Evolutionary conservation across 2,329 filamentous ascomycete genomes (phyloP), one percentile per base, ranked within the genome.

Genomic region (Cytospora piceae): DNA sequence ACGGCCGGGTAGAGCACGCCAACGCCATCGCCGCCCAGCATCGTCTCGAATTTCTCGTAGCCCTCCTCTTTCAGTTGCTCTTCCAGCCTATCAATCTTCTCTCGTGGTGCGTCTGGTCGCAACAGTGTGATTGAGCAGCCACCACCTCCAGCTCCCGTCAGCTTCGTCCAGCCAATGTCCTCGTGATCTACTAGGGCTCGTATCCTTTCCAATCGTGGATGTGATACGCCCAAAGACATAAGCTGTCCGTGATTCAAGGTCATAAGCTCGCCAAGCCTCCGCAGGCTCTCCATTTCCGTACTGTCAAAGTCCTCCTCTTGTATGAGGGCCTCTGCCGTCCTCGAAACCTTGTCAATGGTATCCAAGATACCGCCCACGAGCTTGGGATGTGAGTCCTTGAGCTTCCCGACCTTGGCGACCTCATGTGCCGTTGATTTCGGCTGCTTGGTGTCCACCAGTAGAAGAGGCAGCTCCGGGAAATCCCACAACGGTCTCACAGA

Each of bases 1-100:
- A 97, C 90, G 0, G 95, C 95, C 0, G 95, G 95, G 88, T 92
- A 97, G 5, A 99, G 84, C 1, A 99, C 93, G 46, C 95, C 95
- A 0, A 99, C 92, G 15, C 95, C 95, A 72, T 97, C 92, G 49
- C 94, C 94, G 4, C 94, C 95, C 0, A 99, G 85, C 0, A 92
- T 97, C 0, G 93, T 95, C 77, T 94, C 87, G 73, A 96, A 98
- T 71, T 90, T 90, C 72, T 87, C 84, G 75, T 95, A 99, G 1
- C 91, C 91, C 72, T 93, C 91, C 0, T 82, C 77, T 4, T 85
- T 80, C 2, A 94, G 85, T 68, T 87, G 86, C 49, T 81, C 74
- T 70, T 94, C 87, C 20, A 98, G 80, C 12, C 82, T 79, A 29
- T 81, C 77, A 32, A 96, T 78, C 71, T 85, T 85, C 67, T 85